phyloP scores from a whole-genome alignment of 192 early-diverging fungal genomes.

The Umbelopsis sp. region DNA sequence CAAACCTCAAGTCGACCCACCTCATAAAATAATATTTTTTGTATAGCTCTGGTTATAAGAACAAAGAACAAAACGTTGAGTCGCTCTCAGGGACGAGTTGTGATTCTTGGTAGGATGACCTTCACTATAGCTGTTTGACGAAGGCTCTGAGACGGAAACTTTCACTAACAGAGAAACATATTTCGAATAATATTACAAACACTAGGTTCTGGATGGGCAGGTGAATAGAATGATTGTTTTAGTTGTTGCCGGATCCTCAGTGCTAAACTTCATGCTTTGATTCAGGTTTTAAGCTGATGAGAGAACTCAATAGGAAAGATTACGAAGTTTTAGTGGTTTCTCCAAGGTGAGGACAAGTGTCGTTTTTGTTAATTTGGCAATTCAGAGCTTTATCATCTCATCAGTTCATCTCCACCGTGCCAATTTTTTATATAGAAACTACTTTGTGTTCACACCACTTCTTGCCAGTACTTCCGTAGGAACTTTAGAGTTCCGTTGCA shows the following conservation, averaged over 20 bases:
- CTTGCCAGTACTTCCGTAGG: conserved; percentile 82
- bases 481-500: conserved; percentile 85
- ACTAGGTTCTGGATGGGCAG: conserved; percentile 63
- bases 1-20: not conserved
- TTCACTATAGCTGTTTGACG: not conserved
- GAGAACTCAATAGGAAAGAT: conserved; percentile 63
- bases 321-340: conserved; percentile 81
- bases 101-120: conserved; percentile 36
- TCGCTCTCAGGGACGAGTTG: conserved; percentile 36
- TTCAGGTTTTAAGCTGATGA: conserved; percentile 73
- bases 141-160: not conserved
- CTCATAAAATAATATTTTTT: not conserved
- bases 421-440: conserved; percentile 54
- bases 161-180: conserved; percentile 18
- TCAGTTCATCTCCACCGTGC: not conserved
- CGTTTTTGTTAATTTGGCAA: not conserved
- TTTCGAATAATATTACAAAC: conserved; percentile 9
- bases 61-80: conserved; percentile 32
- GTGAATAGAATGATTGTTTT: conserved; percentile 20
- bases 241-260: not conserved
- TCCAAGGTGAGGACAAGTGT: conserved; percentile 54
- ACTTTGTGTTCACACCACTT: conserved; percentile 88
- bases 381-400: not conserved
- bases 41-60: conserved; percentile 5
- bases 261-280: conserved; percentile 26